Evolutionary conservation across 345 rosid species (phyloP).

Genomic region (Clausena lansium): DNA sequence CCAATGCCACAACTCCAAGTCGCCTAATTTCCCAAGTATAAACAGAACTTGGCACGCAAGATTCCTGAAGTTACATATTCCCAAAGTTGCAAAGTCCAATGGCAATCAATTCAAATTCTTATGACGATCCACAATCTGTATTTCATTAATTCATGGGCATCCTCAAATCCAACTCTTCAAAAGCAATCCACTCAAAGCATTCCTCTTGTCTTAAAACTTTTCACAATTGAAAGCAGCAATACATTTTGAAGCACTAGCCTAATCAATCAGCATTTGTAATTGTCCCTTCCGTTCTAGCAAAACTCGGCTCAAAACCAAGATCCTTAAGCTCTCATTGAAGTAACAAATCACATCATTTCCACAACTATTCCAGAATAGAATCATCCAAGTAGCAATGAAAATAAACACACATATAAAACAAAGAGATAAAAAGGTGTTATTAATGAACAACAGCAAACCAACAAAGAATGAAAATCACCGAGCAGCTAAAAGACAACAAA

Average conservation of each 20-base stretch:
- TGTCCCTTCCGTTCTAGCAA: background rate
- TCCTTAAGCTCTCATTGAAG: background rate
- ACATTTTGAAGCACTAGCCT: background rate
- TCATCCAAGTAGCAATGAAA: background rate
- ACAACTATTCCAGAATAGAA: background rate
- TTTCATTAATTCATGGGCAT: background rate
- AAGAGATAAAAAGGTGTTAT: background rate
- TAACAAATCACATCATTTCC: conserved; percentile 6
- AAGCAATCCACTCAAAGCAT: background rate
- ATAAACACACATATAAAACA: background rate
- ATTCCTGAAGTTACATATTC: background rate
- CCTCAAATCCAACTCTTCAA: background rate
- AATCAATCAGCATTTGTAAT: background rate
- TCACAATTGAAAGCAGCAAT: background rate
- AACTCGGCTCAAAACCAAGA: background rate
- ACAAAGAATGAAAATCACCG: conserved; percentile 8
- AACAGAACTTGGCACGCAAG: background rate
- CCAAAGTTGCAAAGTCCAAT: background rate
- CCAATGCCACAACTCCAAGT: background rate
- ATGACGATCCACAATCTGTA: background rate
- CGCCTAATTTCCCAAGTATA: background rate
- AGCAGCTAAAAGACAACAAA: conserved; percentile 7
- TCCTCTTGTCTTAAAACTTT: background rate
- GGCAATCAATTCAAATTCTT: background rate
- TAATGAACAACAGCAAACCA: background rate